These are phyloP conservation scores for Phytophthora chlamydospora DNA, from an alignment of 352 stramenopile species.

Conservation along the genomic window DNA sequence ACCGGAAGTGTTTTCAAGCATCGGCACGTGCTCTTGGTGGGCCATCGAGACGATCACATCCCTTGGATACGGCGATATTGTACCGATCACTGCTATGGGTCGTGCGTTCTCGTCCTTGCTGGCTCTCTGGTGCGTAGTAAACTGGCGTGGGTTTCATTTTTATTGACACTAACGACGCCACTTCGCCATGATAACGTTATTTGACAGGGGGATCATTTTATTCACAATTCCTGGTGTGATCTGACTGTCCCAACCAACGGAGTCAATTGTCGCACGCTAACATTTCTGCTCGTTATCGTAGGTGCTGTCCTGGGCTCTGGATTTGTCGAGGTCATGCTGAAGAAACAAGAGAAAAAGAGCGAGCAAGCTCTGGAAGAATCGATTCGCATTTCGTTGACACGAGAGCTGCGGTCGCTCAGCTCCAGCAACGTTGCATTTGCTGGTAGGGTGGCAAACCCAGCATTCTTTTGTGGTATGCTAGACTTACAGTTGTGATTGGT, in stretches of 20 bases:
- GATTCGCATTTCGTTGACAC: conserved; percentile 56
- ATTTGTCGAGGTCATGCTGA: conserved; percentile 87
- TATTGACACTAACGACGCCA: too few species aligned
- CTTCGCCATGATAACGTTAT: too few species aligned
- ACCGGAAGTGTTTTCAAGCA: conserved; percentile 78
- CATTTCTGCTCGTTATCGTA: conserved; percentile 42
- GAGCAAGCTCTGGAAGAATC: conserved; percentile 54
- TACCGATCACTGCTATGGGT: conserved; percentile 67
- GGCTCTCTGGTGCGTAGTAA: conserved; percentile 48
- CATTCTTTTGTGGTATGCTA: background rate
- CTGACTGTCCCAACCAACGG: background rate
- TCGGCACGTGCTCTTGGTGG: conserved; percentile 81
- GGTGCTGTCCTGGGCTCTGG: conserved; percentile 80
- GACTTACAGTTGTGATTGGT: background rate
- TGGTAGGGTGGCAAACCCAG: conserved; percentile 11
- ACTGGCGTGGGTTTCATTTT: too few species aligned
- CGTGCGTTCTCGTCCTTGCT: conserved; percentile 79
- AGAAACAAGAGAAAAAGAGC: conserved; percentile 69
- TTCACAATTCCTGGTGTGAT: conserved; percentile 76
- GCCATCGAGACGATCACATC: conserved; percentile 86
- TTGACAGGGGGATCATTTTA: conserved; percentile 72
- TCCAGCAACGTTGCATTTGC: conserved; percentile 44
- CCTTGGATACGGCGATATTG: conserved; percentile 88
- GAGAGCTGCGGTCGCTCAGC: conserved; percentile 55
- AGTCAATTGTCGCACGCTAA: background rate